Base-by-base conservation (phyloP, 208 protist species). In the Wallacemonas sp. region DNA sequence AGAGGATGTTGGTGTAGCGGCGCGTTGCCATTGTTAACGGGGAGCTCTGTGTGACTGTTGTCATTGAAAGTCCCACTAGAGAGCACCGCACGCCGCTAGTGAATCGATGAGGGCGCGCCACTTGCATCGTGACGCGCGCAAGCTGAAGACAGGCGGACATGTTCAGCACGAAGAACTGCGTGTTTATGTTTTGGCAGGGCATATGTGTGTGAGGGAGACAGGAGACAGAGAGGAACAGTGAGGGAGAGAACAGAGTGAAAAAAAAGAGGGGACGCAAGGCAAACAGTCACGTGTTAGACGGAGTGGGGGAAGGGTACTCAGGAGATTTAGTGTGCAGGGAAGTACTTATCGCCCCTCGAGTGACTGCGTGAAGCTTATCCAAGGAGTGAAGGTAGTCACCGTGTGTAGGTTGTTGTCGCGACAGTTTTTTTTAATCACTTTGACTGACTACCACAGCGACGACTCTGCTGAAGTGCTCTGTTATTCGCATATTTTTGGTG, bases 1-100 rank as follows among this genome's bases (percentile, higher is more conserved):
- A 92, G 24, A 96, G 72, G 2, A 76, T 88, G 60, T 96, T 96
- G 6, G 80, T 79, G 75, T 91, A 96, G 36, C 64, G 62, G 16
- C 88, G 77, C 46, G 38, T 41, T 0, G 68, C 33, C 11, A 39
- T 66, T 14, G 57, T 48, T 19, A 46, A 8, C 9, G 39, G 57
- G 4, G 34, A 17, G 44, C 17, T 6, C 52, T 30, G 41, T n/a
- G 32, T 24, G 11, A 58, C 16, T 4, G 58, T 34, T 55, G 39
- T 49, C 38, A 16, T 4, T n/a, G 36, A 46, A 12, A 30, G 2
- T 14, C 39, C 57, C 57, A 63, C 36, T 2, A 63, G 2, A 17
- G 36, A 32, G 19, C 11, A 30, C 2, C 36, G 2, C 2, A 19
- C 23, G 2, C 8, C 8, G 23, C 23, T 2, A 4, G 24, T 30